Percentiles rank a stretch among this genome's conserved stretches.
Evolutionary conservation across 495 filamentous ascomycete genomes (phyloP).

Genomic region (Podospora pseudopauciseta): DNA sequence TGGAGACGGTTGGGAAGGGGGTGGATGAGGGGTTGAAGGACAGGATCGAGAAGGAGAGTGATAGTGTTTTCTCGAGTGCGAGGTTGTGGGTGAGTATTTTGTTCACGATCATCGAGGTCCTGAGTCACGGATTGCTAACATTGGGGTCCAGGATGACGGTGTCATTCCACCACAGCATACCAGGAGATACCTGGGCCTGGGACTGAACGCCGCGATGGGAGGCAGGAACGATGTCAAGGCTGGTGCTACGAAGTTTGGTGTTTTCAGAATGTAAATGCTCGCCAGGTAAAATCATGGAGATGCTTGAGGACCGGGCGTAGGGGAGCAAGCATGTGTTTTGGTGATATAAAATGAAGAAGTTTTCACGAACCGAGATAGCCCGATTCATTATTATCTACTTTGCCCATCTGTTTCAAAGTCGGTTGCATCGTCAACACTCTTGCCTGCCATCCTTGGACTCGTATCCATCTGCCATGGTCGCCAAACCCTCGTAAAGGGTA

Average conservation of each 20-base stretch:
- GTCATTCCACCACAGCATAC: conserved; percentile 90
- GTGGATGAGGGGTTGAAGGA: conserved; percentile 77
- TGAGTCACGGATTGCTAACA: conserved; percentile 25
- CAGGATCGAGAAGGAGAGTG: conserved; percentile 86
- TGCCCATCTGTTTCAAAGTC: not conserved
- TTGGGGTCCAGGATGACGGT: conserved; percentile 65
- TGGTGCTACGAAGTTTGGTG: conserved; percentile 76
- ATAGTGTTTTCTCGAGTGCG: conserved; percentile 81
- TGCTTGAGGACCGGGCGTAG: conserved; percentile 4
- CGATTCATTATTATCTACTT: not conserved
- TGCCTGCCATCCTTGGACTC: not conserved
- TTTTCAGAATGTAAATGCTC: conserved; percentile 81
- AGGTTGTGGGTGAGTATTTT: conserved; percentile 70
- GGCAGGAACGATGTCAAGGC: conserved; percentile 58
- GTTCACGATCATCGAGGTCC: no score
- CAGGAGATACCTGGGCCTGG: conserved; percentile 74
- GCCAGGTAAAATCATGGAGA: not conserved
- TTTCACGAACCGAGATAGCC: not conserved
- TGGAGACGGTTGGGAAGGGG: conserved; percentile 86
- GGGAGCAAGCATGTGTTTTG: not conserved
- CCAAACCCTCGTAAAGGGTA: no score
- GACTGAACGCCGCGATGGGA: conserved; percentile 71
- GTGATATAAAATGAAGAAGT: conserved; percentile 1
- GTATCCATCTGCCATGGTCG: no score
- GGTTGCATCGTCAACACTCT: not conserved